phyloP scores from a whole-genome alignment of 2,329 filamentous ascomycete species.

The Neonectria sp. region DNA sequence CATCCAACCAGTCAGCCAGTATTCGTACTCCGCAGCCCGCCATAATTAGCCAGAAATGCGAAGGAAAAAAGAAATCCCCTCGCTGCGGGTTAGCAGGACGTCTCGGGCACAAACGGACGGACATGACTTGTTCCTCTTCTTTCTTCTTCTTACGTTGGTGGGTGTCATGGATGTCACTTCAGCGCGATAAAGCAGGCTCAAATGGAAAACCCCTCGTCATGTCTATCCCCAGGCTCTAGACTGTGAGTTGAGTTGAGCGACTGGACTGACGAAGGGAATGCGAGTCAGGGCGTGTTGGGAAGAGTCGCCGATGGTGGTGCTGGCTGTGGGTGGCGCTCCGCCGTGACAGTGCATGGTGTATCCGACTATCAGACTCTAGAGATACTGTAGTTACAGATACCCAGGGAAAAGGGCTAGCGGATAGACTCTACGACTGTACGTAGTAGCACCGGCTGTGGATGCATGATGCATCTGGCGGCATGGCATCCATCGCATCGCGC shows the following conservation, averaged over 20 bases:
- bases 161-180: conserved; percentile 5
- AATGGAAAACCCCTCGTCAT: background rate
- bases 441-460: background rate
- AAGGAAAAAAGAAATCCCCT: background rate
- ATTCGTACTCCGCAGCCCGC: background rate
- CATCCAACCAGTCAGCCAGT: background rate
- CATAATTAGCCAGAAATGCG: background rate
- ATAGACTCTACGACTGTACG: background rate
- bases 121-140: background rate
- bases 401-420: background rate
- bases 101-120: background rate
- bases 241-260: background rate
- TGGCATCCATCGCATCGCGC: background rate
- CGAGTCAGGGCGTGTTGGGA: conserved; percentile 4
- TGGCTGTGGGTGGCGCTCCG: conserved; percentile 10
- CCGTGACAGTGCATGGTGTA: conserved; percentile 23
- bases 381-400: background rate
- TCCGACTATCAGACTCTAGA: background rate
- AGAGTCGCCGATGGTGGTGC: background rate
- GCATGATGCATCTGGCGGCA: conserved; percentile 2
- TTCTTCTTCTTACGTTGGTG: background rate
- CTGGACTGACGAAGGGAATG: background rate
- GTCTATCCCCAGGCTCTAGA: background rate
- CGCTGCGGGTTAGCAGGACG: background rate
- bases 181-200: background rate